Conservation (phyloP, 2,329 filamentous ascomycete genomes). For the Myrmaecium sp. region DNA sequence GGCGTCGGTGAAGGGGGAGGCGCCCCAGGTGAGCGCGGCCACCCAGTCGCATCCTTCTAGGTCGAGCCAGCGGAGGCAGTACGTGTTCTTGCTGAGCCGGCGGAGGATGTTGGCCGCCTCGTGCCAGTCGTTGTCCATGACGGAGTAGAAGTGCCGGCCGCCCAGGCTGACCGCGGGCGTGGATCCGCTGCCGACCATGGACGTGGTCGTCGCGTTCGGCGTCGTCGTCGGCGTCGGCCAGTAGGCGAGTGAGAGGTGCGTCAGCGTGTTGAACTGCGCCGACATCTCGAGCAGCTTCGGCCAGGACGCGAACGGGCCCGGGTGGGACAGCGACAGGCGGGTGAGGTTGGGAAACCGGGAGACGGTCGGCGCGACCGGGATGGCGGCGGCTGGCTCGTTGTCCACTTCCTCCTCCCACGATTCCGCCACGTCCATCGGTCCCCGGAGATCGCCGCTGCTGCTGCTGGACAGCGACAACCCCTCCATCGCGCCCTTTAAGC, state of each 20-base stretch:
- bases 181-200: too few relatives aligned
- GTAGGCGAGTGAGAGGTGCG: constrained; percentile 44
- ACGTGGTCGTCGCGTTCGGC: constrained; percentile 31
- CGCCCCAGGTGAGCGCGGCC: constrained; percentile 30
- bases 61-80: constrained; percentile 45
- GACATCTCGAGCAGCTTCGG: constrained; percentile 35
- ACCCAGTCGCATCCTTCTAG: constrained; percentile 45
- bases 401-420: constrained; percentile 29
- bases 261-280: constrained; percentile 36
- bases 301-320: constrained; percentile 34
- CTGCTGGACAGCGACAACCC: constrained; percentile 5
- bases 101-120: constrained; percentile 40
- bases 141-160: constrained; percentile 35
- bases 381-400: constrained; percentile 2
- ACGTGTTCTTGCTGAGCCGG: constrained; percentile 36
- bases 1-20: background rate
- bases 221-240: constrained; percentile 44
- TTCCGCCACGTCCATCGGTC: constrained; percentile 16
- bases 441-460: constrained; percentile 7
- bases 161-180: constrained; percentile 28
- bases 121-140: constrained; percentile 35
- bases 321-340: constrained; percentile 40
- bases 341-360: constrained; percentile 35
- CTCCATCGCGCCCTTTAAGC: constrained; percentile 6
- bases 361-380: constrained; percentile 6